Evolutionary conservation across 108 stramenopile genomes (phyloP), one percentile per base, ranked within the genome.

Genomic region (Pseudonitzschia delicatissima): DNA sequence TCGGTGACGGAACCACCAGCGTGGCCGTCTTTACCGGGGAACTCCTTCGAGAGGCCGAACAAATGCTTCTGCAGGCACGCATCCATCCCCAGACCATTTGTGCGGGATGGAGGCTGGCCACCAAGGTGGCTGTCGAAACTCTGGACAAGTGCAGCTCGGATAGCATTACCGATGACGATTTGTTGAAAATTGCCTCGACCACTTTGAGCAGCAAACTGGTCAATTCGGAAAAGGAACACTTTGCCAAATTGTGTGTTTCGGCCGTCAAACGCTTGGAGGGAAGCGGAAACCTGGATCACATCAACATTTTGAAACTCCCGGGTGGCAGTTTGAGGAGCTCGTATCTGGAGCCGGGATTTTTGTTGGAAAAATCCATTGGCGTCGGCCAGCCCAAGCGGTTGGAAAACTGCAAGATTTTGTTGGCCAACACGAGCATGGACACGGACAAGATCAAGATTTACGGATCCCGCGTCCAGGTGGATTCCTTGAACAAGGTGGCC

Each of bases 401-500:
- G 42, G 96, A 97, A 74, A 96, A 97, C 64, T 97, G 96, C 64
- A 98, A 97, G 76, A 97, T 99, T 69, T 72, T 99, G 55, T 68
- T 99, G 29, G 99, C 97, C 65, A 99, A 99, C 83, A 99, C 99
- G 4, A 77, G 88, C 51, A 99, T 99, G 99, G 99, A 99, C 68
- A 98, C 99, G 5, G 99, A 99, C 72, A 99, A 99, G 77, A 98
- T 99, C 80, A 99, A 99, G 73, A 99, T 99, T 53, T 99, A 99
- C 72, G 99, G 99, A n/a, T 93, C 92, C 48, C 87, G 96, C 23
- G 99, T 99, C 23, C 83, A 93, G 55, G 98, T 99, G 5, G 97
- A 98, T 72, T 80, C 82, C 31, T 79, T 99, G 82, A 86, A 82
- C 66, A 97, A 98, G 77, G 98, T 99, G 50, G 97, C 99, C 12